Evolutionary conservation across 306 rosid species (phyloP), one percentile per base, ranked within the genome.

Genomic region (Quercus glauca): DNA sequence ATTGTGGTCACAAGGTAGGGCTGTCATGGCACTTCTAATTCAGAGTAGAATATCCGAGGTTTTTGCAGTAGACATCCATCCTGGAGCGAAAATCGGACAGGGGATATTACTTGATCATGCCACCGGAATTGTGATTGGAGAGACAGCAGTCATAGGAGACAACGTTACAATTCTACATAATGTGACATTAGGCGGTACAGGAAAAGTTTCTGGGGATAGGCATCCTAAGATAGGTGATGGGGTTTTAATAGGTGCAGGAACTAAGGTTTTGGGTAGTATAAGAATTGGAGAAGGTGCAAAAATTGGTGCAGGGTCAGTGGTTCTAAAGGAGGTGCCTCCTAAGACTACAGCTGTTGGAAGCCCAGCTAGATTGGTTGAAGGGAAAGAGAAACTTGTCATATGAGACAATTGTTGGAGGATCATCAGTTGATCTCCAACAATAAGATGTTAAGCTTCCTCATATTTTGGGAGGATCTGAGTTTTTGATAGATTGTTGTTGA

Each of bases 211-310:
- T 14, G 92, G 92, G 28, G 92, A 89, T 53, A 76, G 92, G 35
- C 92, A 89, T 37, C 92, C 92, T 1, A 89, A 89, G 71, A 89
- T 89, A 53, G 90, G 88, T 0, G 84, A 89, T 64, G 87, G 92
- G 57, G 92, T 89, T 55, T 43, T 89, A 6, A 86, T 89, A 11
- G 90, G 92, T 3, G 91, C 89, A 1, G 89, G 91, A 59, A 83
- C 89, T 14, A 83, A 82, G 37, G 82, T 88, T 33, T 61, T 88
- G 70, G 88, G 92, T 17, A 86, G 84, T 20, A 80, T 86, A n/a
- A 86, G 59, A 45, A 81, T 88, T 60, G 90, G 92, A 21, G 85
- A 88, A 2, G 88, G 88, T 0, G 90, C 86, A 4, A 86, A 81
- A 76, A 84, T 88, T 28, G 92, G 92, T 12, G 89, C 90, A 59